phyloP scores from a whole-genome alignment of 305 asterid species.

The Andrographis paniculata region DNA sequence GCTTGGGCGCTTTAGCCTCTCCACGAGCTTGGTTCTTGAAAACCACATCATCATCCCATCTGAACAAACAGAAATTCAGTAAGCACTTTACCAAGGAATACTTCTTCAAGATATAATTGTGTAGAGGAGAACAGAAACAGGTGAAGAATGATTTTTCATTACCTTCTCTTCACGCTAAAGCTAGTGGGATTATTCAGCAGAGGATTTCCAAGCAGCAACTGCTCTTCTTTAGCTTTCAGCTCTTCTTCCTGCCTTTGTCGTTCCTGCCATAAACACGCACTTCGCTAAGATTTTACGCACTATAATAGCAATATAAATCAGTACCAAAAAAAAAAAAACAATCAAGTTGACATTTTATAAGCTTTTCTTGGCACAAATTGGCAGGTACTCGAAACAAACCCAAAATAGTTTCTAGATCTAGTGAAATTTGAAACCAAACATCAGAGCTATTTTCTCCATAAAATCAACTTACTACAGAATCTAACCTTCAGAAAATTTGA shows the following conservation, averaged over 20 bases:
- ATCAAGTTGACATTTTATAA: no score
- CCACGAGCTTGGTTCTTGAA: constrained; percentile 96
- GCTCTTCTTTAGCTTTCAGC: constrained; percentile 81
- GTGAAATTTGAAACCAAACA: no score
- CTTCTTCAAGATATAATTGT: not conserved
- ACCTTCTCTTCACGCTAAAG: constrained; percentile 89
- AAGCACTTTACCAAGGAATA: not conserved
- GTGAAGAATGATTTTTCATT: constrained; percentile 1
- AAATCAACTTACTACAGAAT: no score
- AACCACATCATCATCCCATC: constrained; percentile 99
- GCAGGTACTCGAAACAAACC: no score
- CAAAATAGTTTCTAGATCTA: no score
- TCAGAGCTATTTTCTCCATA: no score
- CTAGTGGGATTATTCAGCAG: constrained; percentile 64
- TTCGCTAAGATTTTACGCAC: constrained; percentile 8
- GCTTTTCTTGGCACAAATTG: no score
- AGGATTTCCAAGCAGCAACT: constrained; percentile 77
- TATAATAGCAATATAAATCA: constrained; percentile 2
- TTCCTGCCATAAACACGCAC: constrained; percentile 41
- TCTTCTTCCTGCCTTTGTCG: constrained; percentile 61
- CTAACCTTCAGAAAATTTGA: no score
- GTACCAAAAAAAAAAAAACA: not conserved
- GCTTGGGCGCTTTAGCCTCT: constrained; percentile 59
- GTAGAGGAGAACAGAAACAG: not conserved
- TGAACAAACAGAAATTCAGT: constrained; percentile 19